Conservation (phyloP, 129 eudicot genomes). For the Artemisia annua region DNA sequence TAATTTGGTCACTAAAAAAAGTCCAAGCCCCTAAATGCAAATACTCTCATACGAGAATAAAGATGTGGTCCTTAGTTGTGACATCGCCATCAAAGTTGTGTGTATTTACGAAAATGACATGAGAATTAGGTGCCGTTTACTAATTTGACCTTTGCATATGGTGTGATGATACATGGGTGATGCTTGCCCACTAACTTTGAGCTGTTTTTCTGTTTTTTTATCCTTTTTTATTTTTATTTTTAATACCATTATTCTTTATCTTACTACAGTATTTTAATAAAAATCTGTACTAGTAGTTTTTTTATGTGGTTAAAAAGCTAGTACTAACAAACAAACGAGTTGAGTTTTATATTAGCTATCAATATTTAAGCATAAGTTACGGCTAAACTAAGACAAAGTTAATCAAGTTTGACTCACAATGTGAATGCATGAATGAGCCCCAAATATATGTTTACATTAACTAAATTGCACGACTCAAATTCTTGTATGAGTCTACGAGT, state of each 20-base stretch:
- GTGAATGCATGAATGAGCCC: too few relatives aligned
- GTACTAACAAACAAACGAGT: too few relatives aligned
- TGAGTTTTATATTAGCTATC: too few relatives aligned
- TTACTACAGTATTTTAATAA: too few relatives aligned
- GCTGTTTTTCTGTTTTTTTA: constrained; percentile 36
- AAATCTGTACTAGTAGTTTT: too few relatives aligned
- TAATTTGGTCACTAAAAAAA: constrained; percentile 9
- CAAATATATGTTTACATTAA: too few relatives aligned
- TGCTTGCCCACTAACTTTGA: constrained; percentile 52
- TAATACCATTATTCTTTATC: background rate
- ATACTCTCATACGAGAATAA: background rate
- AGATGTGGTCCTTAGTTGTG: background rate
- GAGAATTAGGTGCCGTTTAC: constrained; percentile 38
- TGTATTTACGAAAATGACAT: constrained; percentile 22
- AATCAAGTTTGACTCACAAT: too few relatives aligned
- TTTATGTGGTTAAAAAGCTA: too few relatives aligned
- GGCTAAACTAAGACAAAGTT: too few relatives aligned
- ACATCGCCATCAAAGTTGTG: constrained; percentile 10
- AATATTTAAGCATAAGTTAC: too few relatives aligned
- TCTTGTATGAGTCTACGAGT: too few relatives aligned
- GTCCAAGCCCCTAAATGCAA: background rate
- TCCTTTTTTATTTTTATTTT: constrained; percentile 4
- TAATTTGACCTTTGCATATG: constrained; percentile 37
- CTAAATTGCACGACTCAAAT: too few relatives aligned
- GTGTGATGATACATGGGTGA: constrained; percentile 34